These are phyloP conservation scores for Dothistroma septosporum DNA, from an alignment of 2,329 filamentous ascomycete genomes.

Conservation along the genomic window DNA sequence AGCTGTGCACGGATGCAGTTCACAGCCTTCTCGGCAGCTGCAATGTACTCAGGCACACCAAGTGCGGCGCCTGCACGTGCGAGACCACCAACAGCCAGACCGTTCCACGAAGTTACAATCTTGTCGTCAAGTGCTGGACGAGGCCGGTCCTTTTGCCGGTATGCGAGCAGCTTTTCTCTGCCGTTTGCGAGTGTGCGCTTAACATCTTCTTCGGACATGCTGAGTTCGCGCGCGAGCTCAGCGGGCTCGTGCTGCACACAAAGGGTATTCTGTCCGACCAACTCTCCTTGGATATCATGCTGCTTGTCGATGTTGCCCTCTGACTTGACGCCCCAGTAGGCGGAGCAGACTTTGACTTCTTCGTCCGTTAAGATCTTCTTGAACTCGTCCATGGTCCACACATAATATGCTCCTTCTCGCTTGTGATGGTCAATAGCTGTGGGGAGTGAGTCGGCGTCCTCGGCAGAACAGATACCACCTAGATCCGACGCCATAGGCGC, in stretches of 20 bases:
- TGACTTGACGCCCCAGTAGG: conserved; percentile 77
- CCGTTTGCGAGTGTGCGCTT: conserved; percentile 63
- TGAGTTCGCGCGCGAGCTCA: conserved; percentile 71
- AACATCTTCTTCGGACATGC: conserved; percentile 65
- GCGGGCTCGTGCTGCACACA: conserved; percentile 63
- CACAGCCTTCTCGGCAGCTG: conserved; percentile 64
- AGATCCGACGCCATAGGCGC: conserved; percentile 61
- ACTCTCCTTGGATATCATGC: conserved; percentile 87
- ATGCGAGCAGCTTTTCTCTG: conserved; percentile 62
- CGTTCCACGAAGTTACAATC: conserved; percentile 82
- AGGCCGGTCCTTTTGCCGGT: conserved; percentile 69
- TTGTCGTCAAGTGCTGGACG: conserved; percentile 82
- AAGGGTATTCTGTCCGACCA: conserved; percentile 88
- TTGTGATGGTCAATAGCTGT: conserved; percentile 72
- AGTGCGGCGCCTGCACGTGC: conserved; percentile 69
- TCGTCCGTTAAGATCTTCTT: conserved; percentile 67
- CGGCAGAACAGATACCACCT: conserved; percentile 81
- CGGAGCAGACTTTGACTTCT: conserved; percentile 69
- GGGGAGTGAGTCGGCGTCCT: conserved; percentile 82
- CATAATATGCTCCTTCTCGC: conserved; percentile 87
- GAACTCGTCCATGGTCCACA: conserved; percentile 88
- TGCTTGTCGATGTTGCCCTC: conserved; percentile 81
- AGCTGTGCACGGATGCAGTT: conserved; percentile 68
- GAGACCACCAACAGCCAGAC: conserved; percentile 79
- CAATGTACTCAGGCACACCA: conserved; percentile 57